Evolutionary conservation across 2,329 filamentous ascomycete genomes (phyloP), one percentile per base, ranked within the genome.

Genomic region (Microcyclospora pomicola): DNA sequence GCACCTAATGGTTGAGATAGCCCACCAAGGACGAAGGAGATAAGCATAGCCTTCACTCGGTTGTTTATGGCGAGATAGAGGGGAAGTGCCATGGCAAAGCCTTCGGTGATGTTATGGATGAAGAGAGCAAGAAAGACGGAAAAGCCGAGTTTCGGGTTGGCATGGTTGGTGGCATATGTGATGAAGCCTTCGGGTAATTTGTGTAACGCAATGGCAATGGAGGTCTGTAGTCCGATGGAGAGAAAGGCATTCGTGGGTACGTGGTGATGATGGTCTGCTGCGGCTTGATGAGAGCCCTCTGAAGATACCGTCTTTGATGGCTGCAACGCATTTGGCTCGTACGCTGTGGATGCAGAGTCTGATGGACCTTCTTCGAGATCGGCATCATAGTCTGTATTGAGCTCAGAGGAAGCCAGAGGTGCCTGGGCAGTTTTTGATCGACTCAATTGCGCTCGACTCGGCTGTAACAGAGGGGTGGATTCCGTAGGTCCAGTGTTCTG

Each of bases 61-160:
- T 78, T 88, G 44, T 80, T 73, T 27, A 95, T 73, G 1, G 91
- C 91, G 52, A 98, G 82, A 60, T 93, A 98, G 0, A 98, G 69
- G 0, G 91, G 91, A 1, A 98, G 65, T 0, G 86, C 85, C 72
- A 98, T 81, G 44, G 87, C 84, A 56, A 96, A 96, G 2, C 91
- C 91, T 64, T 98, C 91, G 19, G 85, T 87, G 53, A 98, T 93
- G 63, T 96, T 98, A 69, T 98, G 91, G 42, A 98, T 88, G 56
- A 94, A 94, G 6, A 98, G 72, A 0, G 91, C 88, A 59, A 96
- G 74, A 63, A 98, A 98, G 38, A 98, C 85, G 37, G 83, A 82
- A 60, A 94, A 77, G 14, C 91, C 91, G 0, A 98, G 74, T 0
- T 73, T 69, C 0, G 91, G 87, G 57, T 87, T 96, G 10, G 86